Evolutionary conservation across 768 basidiomycete genomes (phyloP), one percentile per base, ranked within the genome.

Genomic region (Suillus spraguei): DNA sequence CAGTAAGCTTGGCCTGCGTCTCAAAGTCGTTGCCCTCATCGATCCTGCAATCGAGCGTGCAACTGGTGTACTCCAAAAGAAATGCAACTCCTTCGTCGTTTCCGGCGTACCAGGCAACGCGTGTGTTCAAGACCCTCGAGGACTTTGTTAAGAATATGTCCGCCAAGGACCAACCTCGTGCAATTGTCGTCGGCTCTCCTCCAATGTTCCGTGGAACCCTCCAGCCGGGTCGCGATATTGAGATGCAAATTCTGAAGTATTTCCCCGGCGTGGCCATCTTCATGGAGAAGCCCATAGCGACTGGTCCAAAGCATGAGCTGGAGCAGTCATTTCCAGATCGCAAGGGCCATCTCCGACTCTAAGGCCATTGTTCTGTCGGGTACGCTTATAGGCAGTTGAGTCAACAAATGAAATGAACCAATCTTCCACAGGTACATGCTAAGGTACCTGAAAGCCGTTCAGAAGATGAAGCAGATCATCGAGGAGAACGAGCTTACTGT

Each of bases 391-490:
- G 33, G 41, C 53, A 32, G 20, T 53, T 49, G 47, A 38, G 1
- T 61, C 28, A 36, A 39, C 24, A 6, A 32, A 32, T 41, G 38
- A 58, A 58, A 41, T 58, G 38, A 58, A 58, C 4, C 39, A 20
- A 38, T 35, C 53, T 16, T 42, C 36, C 41, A 20, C 65, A 94
- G 93, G 63, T 95, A 94, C 74, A 97, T 97, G 95, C 81, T 97
- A 66, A 88, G 95, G 66, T 96, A 97, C 79, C 83, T 97, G 70
- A 91, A 90, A 76, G 95, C 91, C 38, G 94, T 97, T 24, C 95
- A 97, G 78, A 90, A 88, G 85, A 97, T 98, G 93, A 96, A 97
- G 79, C 85, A 90, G 65, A 95, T 98, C 75, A 92, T 99, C 73
- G 82, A 92, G 71, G 94, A 97, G 66, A 98, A 98, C 75, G 86